Evolutionary conservation across 1,139 yeast species (phyloP).

Genomic region (Yamadazyma trypodendri): DNA sequence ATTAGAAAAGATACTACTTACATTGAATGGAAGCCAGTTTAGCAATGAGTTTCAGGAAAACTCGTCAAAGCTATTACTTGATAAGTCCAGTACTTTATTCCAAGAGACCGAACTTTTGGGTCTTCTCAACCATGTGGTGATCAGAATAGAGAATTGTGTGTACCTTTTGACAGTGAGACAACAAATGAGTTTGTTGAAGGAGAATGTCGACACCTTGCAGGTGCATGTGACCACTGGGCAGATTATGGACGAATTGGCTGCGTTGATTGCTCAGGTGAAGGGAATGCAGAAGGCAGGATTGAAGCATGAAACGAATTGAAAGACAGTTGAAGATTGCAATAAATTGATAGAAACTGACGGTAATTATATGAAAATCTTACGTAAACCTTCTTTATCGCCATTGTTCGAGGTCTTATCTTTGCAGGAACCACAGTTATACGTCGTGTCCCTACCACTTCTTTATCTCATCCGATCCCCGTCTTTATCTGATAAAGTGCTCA

Average conservation of each 20-base stretch:
- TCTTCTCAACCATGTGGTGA: constrained; percentile 61
- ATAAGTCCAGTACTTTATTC: constrained; percentile 23
- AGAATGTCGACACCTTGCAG: constrained; percentile 23
- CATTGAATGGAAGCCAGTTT: constrained; percentile 28
- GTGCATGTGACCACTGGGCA: constrained; percentile 22
- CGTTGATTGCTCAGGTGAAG: constrained; percentile 15
- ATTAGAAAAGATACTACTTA: constrained; percentile 49
- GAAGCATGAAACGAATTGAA: not conserved
- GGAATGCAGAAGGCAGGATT: constrained; percentile 3
- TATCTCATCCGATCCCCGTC: constrained; percentile 1
- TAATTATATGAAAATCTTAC: too few species aligned
- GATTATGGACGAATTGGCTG: constrained; percentile 28
- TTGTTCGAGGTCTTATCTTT: too few species aligned
- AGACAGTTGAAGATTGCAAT: too few species aligned
- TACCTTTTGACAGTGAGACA: constrained; percentile 36
- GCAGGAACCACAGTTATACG: too few species aligned
- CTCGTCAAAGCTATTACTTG: constrained; percentile 26
- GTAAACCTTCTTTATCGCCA: not conserved
- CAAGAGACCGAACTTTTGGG: constrained; percentile 40
- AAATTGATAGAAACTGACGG: too few species aligned
- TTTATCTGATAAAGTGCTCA: constrained; percentile 1
- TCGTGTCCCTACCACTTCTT: not conserved
- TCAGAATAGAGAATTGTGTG: constrained; percentile 61
- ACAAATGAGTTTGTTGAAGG: constrained; percentile 22
- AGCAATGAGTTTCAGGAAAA: constrained; percentile 29